Evolutionary conservation across 441 rosid species (phyloP).

Genomic region (Euphorbia schlechtendalii): DNA sequence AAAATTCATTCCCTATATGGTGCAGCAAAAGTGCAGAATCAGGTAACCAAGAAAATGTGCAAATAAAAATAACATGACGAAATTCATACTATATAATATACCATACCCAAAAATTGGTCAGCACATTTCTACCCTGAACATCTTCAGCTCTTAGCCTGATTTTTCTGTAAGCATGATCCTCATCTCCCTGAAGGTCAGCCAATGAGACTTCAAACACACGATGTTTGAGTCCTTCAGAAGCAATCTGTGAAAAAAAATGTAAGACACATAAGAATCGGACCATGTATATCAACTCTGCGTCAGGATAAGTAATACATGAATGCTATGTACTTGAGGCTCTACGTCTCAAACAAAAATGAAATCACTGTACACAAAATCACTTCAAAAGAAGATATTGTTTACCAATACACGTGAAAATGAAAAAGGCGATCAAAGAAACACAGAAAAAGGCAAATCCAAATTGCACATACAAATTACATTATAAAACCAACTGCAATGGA

Average conservation of each 20-base stretch:
- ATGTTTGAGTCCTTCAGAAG: constrained; percentile 91
- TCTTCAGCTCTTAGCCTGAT: constrained; percentile 88
- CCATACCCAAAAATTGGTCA: constrained; percentile 91
- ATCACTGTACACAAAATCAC: too few species aligned
- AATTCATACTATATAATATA: neutral
- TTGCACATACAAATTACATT: neutral
- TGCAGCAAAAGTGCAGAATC: neutral
- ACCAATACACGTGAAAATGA: neutral
- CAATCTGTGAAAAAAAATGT: constrained; percentile 45
- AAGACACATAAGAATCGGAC: neutral
- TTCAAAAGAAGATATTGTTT: neutral
- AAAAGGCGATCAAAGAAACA: neutral
- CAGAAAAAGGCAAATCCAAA: too few species aligned
- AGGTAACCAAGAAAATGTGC: neutral
- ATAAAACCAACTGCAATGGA: neutral
- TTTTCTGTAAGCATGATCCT: constrained; percentile 80
- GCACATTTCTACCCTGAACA: constrained; percentile 80
- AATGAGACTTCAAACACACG: constrained; percentile 78
- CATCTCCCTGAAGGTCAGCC: too few species aligned
- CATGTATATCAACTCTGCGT: neutral
- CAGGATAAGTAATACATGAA: neutral
- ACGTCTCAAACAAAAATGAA: too few species aligned
- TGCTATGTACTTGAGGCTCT: too few species aligned
- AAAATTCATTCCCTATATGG: constrained; percentile 52
- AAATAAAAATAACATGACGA: neutral